Evolutionary conservation across 1,284 basidiomycete genomes (phyloP), one percentile per base, ranked within the genome.

Genomic region (Microbotryum silenes-acaulis): DNA sequence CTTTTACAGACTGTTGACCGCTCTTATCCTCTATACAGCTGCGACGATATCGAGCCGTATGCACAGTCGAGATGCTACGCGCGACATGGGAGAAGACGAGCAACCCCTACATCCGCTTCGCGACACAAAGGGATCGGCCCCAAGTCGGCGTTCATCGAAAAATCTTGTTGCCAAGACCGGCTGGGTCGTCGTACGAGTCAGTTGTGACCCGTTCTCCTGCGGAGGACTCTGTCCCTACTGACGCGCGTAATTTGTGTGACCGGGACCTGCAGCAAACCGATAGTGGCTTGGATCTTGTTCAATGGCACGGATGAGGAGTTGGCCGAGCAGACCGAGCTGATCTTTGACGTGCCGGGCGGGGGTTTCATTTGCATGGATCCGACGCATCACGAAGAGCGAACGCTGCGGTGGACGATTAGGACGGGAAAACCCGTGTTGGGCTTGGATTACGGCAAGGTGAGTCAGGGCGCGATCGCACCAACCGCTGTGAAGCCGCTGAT

Each of bases 321-420:
- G 44, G 78, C 79, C 37, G 78, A 81, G 49, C 79, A 85, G 5
- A 88, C 84, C 18, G 89, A 94, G 67, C 79, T 97, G 23, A 85
- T 96, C 52, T 78, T 96, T 29, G 94, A 98, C 74, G 86, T 91
- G 66, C 92, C 93, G 23, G 94, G 94, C 8, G 94, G 94, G 10
- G 94, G 94, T 0, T 97, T 97, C 75, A 86, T 97, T 56, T 89
- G 89, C 45, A 97, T 97, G 92, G 84, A 82, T 16, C 93, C 93
- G 1, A 86, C 89, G 70, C 91, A 97, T 76, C 94, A 97, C 71
- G 92, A 96, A 76, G 94, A 97, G 73, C 81, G 94, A n/a, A 79
- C 97, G 53, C 80, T 89, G 55, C 81, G 82, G 67, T 94, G 94
- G 89, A 87, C 92, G 6, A 80, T 84, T 48, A 81, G 81, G 61